A percentile compares a stretch with the other conserved stretches of the same genome.
phyloP scores from a whole-genome alignment of 139 green algal genomes.

The Ettlia oleoabundans region DNA sequence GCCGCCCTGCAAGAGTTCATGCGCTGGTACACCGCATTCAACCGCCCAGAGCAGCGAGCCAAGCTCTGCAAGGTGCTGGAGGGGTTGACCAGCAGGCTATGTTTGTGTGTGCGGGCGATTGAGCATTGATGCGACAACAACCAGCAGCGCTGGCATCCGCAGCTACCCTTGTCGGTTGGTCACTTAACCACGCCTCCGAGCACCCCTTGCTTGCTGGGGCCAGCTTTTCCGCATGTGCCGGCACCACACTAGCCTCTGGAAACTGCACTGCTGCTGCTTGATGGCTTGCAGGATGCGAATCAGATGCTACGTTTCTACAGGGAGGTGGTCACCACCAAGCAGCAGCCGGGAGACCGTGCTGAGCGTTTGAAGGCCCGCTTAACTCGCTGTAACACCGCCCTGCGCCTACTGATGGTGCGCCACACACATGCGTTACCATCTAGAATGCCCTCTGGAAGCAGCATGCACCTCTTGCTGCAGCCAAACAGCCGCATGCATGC shows the following conservation, averaged over 20 bases:
- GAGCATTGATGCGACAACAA: too few species aligned
- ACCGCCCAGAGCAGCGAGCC: background rate
- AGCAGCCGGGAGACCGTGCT: background rate
- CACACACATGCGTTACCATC: background rate
- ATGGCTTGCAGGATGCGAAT: background rate
- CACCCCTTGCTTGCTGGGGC: too few species aligned
- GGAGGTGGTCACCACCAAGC: background rate
- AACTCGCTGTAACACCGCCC: background rate
- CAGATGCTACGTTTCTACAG: background rate
- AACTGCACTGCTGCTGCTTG: background rate
- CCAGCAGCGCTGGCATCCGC: too few species aligned
- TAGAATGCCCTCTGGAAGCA: background rate
- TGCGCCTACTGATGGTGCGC: background rate
- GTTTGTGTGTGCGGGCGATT: too few species aligned
- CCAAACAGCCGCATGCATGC: too few species aligned
- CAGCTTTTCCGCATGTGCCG: too few species aligned
- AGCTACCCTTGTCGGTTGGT: too few species aligned
- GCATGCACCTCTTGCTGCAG: background rate
- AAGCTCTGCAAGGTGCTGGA: background rate
- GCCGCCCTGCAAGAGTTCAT: conserved; percentile 9
- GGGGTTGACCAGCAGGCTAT: too few species aligned
- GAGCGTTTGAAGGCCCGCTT: background rate
- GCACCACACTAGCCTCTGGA: background rate
- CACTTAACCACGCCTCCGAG: too few species aligned
- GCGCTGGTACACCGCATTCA: conserved; percentile 16